These are phyloP conservation scores for Lachancea fermentati DNA, from an alignment of 805 yeast genomes.

Conservation along the genomic window DNA sequence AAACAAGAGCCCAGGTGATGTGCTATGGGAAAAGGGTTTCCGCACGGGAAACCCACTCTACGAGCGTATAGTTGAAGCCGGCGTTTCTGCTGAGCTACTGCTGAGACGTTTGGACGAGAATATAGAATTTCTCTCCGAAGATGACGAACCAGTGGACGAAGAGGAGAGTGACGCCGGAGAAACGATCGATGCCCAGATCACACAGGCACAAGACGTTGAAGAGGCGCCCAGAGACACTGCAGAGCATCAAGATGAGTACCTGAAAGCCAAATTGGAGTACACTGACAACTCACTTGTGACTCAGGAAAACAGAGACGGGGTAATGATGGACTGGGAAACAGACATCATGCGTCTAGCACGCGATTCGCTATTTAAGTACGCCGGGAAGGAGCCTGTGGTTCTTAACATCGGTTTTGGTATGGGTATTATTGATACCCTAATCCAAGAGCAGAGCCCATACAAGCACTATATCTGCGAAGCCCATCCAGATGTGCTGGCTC, in stretches of 20 bases:
- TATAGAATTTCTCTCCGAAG: constrained; percentile 50
- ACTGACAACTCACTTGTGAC: constrained; percentile 65
- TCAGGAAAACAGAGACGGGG: constrained; percentile 72
- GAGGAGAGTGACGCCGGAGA: constrained; percentile 9
- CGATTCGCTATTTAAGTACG: constrained; percentile 53
- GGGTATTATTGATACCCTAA: constrained; percentile 88
- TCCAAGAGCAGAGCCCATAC: constrained; percentile 42
- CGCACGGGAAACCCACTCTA: constrained; percentile 39
- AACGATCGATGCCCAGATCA: constrained; percentile 11
- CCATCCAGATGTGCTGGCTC: constrained; percentile 80
- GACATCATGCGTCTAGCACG: constrained; percentile 78
- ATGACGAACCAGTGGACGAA: constrained; percentile 30
- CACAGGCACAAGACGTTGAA: constrained; percentile 13
- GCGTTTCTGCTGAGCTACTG: constrained; percentile 82
- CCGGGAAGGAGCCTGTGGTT: constrained; percentile 39
- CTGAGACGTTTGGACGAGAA: constrained; percentile 62
- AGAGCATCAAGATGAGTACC: constrained; percentile 55
- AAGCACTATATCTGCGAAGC: constrained; percentile 88
- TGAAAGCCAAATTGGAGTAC: constrained; percentile 63
- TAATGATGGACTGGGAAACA: constrained; percentile 97
- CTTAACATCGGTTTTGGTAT: constrained; percentile 92
- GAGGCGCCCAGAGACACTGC: constrained; percentile 55
- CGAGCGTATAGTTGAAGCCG: constrained; percentile 62
- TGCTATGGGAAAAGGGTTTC: constrained; percentile 50
- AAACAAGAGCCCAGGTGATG: constrained; percentile 80